These are phyloP conservation scores for Sporodiniella umbellata DNA, from an alignment of 371 early-diverging fungal species.

Conservation along the genomic window DNA sequence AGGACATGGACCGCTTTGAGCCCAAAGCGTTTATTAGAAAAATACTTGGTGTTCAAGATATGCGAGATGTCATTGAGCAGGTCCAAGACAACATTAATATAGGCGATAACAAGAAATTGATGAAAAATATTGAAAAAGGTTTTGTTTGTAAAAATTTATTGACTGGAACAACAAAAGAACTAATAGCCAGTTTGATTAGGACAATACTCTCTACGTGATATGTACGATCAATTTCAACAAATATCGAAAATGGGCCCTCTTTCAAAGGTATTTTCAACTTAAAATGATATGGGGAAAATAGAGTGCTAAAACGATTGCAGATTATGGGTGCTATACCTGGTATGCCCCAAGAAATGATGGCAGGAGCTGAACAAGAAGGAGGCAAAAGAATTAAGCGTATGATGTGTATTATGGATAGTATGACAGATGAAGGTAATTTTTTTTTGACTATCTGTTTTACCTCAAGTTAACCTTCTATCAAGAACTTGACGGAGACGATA, in stretches of 20 bases:
- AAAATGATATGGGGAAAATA: too few species aligned
- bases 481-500: slow-evolving; percentile 94
- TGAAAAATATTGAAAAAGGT: slow-evolving; percentile 93
- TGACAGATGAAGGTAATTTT: slow-evolving; percentile 76
- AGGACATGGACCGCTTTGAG: slow-evolving; percentile 95
- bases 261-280: slow-evolving; percentile 71
- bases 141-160: too few species aligned
- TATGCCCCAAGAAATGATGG: slow-evolving; percentile 82
- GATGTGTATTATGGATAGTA: slow-evolving; percentile 97
- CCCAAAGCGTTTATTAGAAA: slow-evolving; percentile 94
- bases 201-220: slow-evolving; percentile 94
- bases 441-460: too few species aligned
- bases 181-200: slow-evolving; percentile 33
- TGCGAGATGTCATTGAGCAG: slow-evolving; percentile 92
- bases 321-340: slow-evolving; percentile 98
- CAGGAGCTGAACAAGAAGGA: slow-evolving; percentile 77
- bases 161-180: background rate
- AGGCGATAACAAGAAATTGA: slow-evolving; percentile 83
- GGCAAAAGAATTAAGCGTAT: slow-evolving; percentile 78
- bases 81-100: slow-evolving; percentile 86
- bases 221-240: slow-evolving; percentile 95
- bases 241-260: slow-evolving; percentile 95
- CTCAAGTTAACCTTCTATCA: slow-evolving; percentile 1
- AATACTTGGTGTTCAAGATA: slow-evolving; percentile 98
- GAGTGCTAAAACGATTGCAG: too few species aligned